A percentile compares a stretch with the other conserved stretches of the same genome.
phyloP scores from a whole-genome alignment of 1,284 basidiomycete genomes.

The Ustilago shanxiensis region DNA sequence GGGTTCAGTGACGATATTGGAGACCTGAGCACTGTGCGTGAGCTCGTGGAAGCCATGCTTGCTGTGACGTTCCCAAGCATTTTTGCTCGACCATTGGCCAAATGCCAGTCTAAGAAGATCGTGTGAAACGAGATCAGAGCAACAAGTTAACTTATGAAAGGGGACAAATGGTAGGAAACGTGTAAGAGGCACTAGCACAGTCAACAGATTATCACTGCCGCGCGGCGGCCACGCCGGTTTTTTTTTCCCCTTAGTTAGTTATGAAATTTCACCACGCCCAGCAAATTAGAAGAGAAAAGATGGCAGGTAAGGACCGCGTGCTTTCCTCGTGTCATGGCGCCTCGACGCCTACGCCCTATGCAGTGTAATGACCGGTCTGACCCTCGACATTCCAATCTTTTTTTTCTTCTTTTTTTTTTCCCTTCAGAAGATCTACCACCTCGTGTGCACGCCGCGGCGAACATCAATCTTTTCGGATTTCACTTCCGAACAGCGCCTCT shows the following conservation, averaged over 20 bases:
- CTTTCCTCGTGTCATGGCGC: constrained; percentile 2
- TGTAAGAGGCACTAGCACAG: neutral
- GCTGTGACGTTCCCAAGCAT: neutral
- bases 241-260: no score
- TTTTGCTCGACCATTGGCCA: no score
- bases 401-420: no score
- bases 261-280: neutral
- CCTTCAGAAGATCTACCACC: neutral
- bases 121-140: constrained; percentile 1
- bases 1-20: no score
- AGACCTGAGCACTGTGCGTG: no score
- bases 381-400: neutral
- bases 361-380: no score
- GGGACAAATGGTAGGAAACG: neutral
- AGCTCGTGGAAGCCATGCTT: constrained; percentile 25
- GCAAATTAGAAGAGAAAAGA: no score
- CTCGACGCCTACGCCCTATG: neutral
- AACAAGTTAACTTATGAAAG: neutral
- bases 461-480: neutral
- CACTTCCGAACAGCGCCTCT: neutral
- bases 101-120: constrained; percentile 4
- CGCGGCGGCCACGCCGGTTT: constrained; percentile 1
- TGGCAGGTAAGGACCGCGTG: neutral
- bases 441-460: neutral
- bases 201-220: neutral